Percentiles rank a stretch among this genome's conserved stretches.
These are phyloP conservation scores for Quercus berberidifolia DNA, from an alignment of 306 rosid species.

Conservation along the genomic window DNA sequence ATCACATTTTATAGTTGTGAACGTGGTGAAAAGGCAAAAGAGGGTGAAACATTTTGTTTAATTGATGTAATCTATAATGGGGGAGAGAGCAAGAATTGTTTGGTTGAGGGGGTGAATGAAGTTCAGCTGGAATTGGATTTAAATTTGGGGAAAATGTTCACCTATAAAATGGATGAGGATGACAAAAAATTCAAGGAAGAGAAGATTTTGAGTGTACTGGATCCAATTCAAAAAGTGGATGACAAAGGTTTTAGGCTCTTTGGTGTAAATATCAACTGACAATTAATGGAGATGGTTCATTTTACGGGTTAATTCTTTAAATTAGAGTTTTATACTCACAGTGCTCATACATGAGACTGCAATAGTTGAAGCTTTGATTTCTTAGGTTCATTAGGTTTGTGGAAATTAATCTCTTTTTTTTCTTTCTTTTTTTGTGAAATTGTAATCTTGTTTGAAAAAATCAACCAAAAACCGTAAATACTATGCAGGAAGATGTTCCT, in stretches of 20 bases:
- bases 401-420: background rate
- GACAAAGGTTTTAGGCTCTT: conserved; percentile 39
- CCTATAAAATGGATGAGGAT: background rate
- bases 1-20: conserved; percentile 43
- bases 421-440: background rate
- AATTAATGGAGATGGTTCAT: background rate
- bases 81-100: conserved; percentile 4
- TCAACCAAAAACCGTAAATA: background rate
- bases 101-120: conserved; percentile 3
- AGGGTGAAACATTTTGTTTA: conserved; percentile 29
- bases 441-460: background rate
- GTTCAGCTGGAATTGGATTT: background rate
- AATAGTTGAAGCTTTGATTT: background rate
- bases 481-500: background rate
- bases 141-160: conserved; percentile 11
- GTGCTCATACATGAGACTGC: background rate
- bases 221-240: background rate
- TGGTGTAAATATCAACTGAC: conserved; percentile 35
- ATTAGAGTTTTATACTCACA: background rate
- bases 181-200: conserved; percentile 11
- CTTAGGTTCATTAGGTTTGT: background rate
- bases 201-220: background rate
- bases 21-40: conserved; percentile 17
- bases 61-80: conserved; percentile 33
- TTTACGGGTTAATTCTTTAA: background rate